Evolutionary conservation across 345 rosid genomes (phyloP).

Genomic region (Excoecaria cochinchinensis): DNA sequence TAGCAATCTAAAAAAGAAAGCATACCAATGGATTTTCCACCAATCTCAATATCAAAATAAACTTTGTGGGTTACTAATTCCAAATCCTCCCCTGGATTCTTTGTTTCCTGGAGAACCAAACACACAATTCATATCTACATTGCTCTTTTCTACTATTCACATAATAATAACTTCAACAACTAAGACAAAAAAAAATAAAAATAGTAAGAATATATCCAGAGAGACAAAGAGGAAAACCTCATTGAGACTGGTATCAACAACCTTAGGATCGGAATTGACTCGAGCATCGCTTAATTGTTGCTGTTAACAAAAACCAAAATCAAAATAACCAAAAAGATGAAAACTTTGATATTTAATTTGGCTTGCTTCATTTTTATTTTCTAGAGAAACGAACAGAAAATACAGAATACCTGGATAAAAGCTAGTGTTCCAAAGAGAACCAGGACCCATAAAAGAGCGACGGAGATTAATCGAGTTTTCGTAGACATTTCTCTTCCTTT

Average conservation of each 20-base stretch:
- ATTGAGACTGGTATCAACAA: constrained; percentile 22
- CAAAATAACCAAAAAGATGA: background rate
- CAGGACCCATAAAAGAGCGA: constrained; percentile 22
- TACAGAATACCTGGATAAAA: constrained; percentile 23
- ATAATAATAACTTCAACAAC: background rate
- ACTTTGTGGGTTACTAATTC: constrained; percentile 30
- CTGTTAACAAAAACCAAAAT: constrained; percentile 29
- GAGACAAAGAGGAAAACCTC: constrained; percentile 28
- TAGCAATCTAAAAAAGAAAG: background rate
- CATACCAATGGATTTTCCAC: constrained; percentile 24
- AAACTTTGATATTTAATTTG: background rate
- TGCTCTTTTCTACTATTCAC: no score
- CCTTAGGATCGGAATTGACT: constrained; percentile 39
- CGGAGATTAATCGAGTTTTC: constrained; percentile 7
- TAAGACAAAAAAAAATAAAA: background rate
- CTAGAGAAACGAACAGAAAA: constrained; percentile 5
- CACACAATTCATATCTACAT: background rate
- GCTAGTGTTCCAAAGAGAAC: constrained; percentile 24
- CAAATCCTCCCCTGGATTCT: constrained; percentile 10
- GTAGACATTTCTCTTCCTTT: constrained; percentile 9
- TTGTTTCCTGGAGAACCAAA: constrained; percentile 3
- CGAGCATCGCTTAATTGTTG: constrained; percentile 52
- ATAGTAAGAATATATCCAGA: background rate
- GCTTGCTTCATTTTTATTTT: background rate
- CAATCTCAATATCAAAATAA: constrained; percentile 29